Base-by-base conservation (phyloP, 202 grass and related monocot species). In the Sporobolus alterniflorus region DNA sequence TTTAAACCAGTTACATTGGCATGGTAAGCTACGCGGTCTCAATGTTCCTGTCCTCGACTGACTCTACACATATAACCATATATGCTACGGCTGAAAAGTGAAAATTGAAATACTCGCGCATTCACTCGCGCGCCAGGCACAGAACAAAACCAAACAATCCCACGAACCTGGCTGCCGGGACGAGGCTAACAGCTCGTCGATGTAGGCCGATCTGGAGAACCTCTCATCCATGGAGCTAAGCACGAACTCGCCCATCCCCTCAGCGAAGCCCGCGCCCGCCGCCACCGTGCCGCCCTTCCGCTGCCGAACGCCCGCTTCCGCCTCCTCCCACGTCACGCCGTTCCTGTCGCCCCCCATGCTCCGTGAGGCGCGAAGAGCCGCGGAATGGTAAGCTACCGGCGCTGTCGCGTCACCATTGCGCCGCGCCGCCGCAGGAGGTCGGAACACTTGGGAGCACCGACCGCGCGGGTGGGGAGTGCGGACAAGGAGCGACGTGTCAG, bases 181-280 rank as follows among this genome's bases (percentile, higher is more conserved):
- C 46, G 66, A 64, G 41, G 51, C 21, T 24, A 87, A 82, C n/a
- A 89, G 84, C 39, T 62, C 83, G 10, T 83, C 90, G 4, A 49
- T 63, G 46, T 85, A 49, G 16, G 33, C 73, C 73, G 88, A 91
- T 85, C 90, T 88, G 18, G 88, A 89, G 48, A 91, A 93, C 67
- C 79, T 80, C 61, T 80, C 71, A 74, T 93, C 90, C 86, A 93
- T 90, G 46, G 88, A 89, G 18, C 69, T 89, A 55, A 93, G 80
- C 51, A 93, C 85, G 75, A 82, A 91, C 71, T 91, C 88, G 76
- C 78, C 83, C 67, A 85, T 83, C 42, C 79, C 85, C 66, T 87
- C 82, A 9, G 85, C 56, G 21, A 89, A 87, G 42, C 61, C 48
- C 50, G 64, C 67, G 1, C 28, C 59, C 11, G 59, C 59, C n/a